Evolutionary conservation across 306 rosid genomes (phyloP).

Genomic region (Vigna radiata): DNA sequence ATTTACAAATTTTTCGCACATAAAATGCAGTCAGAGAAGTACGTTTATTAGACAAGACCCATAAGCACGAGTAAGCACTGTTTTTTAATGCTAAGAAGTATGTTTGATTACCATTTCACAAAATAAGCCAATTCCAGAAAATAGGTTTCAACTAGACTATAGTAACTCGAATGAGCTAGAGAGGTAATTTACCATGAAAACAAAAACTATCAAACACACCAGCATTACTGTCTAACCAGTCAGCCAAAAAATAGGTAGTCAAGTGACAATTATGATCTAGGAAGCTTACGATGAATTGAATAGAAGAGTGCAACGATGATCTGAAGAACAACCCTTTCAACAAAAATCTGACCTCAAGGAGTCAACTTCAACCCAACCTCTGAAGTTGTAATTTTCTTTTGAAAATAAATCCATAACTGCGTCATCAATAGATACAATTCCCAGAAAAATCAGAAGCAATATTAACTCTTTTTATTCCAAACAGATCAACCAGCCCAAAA

Average conservation of each 20-base stretch:
- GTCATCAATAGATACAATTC: slow-evolving; percentile 9
- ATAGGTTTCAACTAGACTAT: neutral
- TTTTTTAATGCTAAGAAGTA: neutral
- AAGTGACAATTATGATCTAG: neutral
- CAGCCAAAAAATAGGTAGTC: neutral
- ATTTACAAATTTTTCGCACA: neutral
- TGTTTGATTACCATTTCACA: neutral
- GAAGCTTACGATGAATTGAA: neutral
- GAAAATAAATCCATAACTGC: neutral
- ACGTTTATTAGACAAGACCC: neutral
- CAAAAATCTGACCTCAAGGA: slow-evolving; percentile 1
- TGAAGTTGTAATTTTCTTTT: neutral
- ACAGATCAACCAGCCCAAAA: neutral
- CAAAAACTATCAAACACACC: neutral
- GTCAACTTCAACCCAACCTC: neutral
- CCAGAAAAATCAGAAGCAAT: neutral
- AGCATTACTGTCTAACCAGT: neutral
- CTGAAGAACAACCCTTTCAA: neutral
- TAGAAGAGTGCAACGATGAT: neutral
- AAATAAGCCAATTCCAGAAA: neutral
- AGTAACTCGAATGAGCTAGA: neutral
- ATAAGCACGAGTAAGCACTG: neutral
- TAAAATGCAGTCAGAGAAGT: neutral
- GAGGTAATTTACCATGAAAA: neutral
- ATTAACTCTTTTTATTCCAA: neutral